Evolutionary conservation across 2,329 filamentous ascomycete species (phyloP).

Genomic region (Coniella lustricola): DNA sequence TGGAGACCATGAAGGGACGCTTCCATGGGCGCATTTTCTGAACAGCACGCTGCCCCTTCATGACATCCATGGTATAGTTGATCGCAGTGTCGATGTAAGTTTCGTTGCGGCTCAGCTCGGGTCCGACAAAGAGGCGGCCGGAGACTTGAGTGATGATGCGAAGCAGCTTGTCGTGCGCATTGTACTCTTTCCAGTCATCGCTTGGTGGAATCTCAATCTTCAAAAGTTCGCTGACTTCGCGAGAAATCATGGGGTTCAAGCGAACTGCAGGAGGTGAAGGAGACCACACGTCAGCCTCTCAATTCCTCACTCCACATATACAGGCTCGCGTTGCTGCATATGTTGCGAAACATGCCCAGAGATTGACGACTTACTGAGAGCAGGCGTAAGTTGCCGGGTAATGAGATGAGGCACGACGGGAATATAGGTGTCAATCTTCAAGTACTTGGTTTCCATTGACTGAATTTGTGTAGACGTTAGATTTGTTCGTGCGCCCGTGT

Average conservation of each 20-base stretch:
- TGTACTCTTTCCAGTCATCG: conserved; percentile 33
- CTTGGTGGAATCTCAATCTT: conserved; percentile 26
- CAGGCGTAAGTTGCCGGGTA: conserved; percentile 2
- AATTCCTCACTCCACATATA: neutral
- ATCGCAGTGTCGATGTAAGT: conserved; percentile 39
- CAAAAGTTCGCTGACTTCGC: conserved; percentile 30
- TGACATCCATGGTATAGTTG: conserved; percentile 38
- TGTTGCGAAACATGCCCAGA: too few relatives aligned
- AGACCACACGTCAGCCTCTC: neutral
- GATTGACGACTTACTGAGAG: neutral
- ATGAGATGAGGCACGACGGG: conserved; percentile 4
- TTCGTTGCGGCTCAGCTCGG: conserved; percentile 36
- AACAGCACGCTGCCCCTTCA: conserved; percentile 28
- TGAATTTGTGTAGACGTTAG: neutral
- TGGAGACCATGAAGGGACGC: neutral
- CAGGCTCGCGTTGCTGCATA: too few relatives aligned
- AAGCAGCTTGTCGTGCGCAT: conserved; percentile 32
- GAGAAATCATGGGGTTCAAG: conserved; percentile 30
- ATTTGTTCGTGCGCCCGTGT: neutral
- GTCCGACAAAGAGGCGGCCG: conserved; percentile 39
- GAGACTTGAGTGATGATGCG: conserved; percentile 39
- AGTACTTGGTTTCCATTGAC: conserved; percentile 9
- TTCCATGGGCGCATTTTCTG: conserved; percentile 1
- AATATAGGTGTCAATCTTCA: conserved; percentile 2
- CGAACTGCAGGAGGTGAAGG: conserved; percentile 17